phyloP scores from a whole-genome alignment of 371 early-diverging fungal genomes.

The Mortierella sp. region DNA sequence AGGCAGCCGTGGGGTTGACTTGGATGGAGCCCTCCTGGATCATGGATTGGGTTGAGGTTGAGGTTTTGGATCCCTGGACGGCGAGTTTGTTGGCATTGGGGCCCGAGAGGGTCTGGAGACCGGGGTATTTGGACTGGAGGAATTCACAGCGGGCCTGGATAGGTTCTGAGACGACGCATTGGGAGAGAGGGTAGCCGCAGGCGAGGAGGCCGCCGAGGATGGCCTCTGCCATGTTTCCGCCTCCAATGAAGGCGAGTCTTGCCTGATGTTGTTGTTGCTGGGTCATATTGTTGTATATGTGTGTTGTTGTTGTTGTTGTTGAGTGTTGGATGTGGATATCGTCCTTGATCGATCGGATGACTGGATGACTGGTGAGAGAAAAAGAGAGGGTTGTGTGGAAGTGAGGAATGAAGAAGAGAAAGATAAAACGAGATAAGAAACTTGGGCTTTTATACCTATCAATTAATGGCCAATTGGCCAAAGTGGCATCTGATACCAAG shows the following conservation, averaged over 20 bases:
- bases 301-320: background rate
- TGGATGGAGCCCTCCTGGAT: constrained; percentile 36
- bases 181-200: constrained; percentile 76
- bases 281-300: constrained; percentile 30
- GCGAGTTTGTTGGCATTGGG: constrained; percentile 61
- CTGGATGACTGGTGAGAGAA: background rate
- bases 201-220: constrained; percentile 90
- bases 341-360: constrained; percentile 12
- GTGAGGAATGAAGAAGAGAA: constrained; percentile 9
- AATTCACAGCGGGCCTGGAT: constrained; percentile 73
- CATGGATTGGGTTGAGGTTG: constrained; percentile 8
- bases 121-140: constrained; percentile 73
- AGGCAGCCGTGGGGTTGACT: constrained; percentile 51
- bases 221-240: constrained; percentile 96
- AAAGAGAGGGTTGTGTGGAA: background rate
- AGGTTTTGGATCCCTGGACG: constrained; percentile 46
- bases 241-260: constrained; percentile 85
- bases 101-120: constrained; percentile 57
- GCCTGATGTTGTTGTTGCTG: constrained; percentile 41
- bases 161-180: constrained; percentile 88
- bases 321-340: background rate
- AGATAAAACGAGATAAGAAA: constrained; percentile 6
- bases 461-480: background rate
- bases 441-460: background rate
- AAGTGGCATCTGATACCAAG: background rate